Conservation (phyloP, 306 rosid species). For the Trifolium fragiferum region DNA sequence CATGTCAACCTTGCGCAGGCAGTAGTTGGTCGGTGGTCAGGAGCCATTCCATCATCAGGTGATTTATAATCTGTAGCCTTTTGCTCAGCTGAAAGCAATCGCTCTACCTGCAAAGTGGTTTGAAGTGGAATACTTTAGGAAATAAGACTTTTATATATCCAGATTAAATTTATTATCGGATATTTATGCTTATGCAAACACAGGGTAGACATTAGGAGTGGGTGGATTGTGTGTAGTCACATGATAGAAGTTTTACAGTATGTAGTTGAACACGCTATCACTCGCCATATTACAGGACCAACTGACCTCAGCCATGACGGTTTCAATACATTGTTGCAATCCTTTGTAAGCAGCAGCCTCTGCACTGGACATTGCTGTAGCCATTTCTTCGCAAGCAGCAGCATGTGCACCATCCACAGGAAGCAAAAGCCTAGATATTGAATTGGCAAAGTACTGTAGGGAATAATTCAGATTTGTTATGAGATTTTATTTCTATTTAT, state of each 20-base stretch:
- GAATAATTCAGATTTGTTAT: slow-evolving; percentile 45
- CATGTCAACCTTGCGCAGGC: slow-evolving; percentile 86
- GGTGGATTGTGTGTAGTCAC: background rate
- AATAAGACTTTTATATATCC: slow-evolving; percentile 20
- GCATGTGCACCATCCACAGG: slow-evolving; percentile 99
- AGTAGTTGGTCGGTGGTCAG: slow-evolving; percentile 94
- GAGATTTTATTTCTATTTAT: slow-evolving; percentile 16
- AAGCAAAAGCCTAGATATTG: slow-evolving; percentile 94
- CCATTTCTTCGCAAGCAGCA: slow-evolving; percentile 99
- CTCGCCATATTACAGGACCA: slow-evolving; percentile 17
- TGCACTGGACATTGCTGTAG: slow-evolving; percentile 97
- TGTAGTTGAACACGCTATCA: slow-evolving; percentile 32
- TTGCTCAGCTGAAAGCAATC: slow-evolving; percentile 95
- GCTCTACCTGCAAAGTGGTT: slow-evolving; percentile 74
- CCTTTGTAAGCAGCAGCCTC: slow-evolving; percentile 99
- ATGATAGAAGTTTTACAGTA: slow-evolving; percentile 2
- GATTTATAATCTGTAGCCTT: slow-evolving; percentile 88
- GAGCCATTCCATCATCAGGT: slow-evolving; percentile 93
- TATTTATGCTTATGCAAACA: slow-evolving; percentile 8
- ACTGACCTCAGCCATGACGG: slow-evolving; percentile 99
- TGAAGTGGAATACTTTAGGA: slow-evolving; percentile 33
- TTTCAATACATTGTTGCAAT: slow-evolving; percentile 75
- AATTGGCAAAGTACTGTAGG: slow-evolving; percentile 85
- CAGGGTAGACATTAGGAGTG: slow-evolving; percentile 19
- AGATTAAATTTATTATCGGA: slow-evolving; percentile 25